Evolutionary conservation across 2,329 filamentous ascomycete species (phyloP).

Genomic region (Fusarium sp.): DNA sequence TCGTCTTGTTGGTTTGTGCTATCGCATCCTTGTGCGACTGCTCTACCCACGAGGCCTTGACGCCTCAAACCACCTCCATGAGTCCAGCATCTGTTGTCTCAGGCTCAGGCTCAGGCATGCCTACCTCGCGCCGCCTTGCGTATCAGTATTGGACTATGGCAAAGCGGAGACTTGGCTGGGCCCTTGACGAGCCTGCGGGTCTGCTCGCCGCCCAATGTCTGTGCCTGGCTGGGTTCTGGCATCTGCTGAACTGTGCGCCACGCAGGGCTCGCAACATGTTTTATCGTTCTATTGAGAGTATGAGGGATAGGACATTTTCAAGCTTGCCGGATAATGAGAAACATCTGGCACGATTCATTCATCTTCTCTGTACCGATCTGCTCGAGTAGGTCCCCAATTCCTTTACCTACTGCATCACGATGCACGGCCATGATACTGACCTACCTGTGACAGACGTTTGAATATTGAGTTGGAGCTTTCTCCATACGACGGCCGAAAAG

Average conservation of each 20-base stretch:
- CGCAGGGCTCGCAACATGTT: background rate
- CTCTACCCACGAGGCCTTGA: background rate
- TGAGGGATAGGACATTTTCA: background rate
- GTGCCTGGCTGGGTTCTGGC: background rate
- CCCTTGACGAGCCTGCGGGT: background rate
- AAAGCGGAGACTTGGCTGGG: background rate
- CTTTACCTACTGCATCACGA: background rate
- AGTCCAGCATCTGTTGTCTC: background rate
- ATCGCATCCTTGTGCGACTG: background rate
- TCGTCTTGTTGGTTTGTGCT: background rate
- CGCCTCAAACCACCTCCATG: background rate
- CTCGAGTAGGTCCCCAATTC: background rate
- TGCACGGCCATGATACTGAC: background rate
- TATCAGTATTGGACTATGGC: background rate
- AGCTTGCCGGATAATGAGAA: background rate
- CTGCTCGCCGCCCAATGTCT: background rate
- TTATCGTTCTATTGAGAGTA: background rate
- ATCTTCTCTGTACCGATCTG: background rate
- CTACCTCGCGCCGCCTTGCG: background rate
- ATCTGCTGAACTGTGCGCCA: background rate
- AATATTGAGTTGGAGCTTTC: background rate
- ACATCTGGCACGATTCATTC: background rate
- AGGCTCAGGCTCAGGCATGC: background rate
- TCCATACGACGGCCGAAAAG: background rate
- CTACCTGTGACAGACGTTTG: background rate